A percentile compares a stretch with the other conserved stretches of the same genome.
phyloP scores from a whole-genome alignment of 106 monocot species.

The Dendrobium officinale region DNA sequence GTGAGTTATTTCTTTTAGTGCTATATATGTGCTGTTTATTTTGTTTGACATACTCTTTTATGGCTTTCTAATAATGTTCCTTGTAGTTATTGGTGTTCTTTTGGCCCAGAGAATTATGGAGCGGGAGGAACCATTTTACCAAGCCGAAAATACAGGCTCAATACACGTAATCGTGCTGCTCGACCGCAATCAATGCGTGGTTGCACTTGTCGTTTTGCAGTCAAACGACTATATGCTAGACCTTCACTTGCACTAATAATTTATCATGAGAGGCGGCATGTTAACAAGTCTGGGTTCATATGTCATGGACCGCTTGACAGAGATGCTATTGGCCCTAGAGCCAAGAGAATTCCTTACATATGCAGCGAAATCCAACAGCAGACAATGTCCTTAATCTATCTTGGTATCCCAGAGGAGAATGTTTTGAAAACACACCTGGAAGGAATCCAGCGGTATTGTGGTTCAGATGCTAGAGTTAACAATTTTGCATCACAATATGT shows the following conservation, averaged over 20 bases:
- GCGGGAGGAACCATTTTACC: conserved; percentile 83
- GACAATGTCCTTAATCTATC: conserved; percentile 92
- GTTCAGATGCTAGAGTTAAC: conserved; percentile 47
- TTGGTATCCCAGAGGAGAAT: conserved; percentile 92
- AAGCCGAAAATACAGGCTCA: conserved; percentile 77
- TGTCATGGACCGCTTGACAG: conserved; percentile 95
- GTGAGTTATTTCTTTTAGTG: conserved; percentile 35
- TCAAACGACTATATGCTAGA: conserved; percentile 74
- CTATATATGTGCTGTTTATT: not conserved
- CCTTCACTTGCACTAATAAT: conserved; percentile 80
- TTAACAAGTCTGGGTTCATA: conserved; percentile 87
- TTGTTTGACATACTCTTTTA: not conserved
- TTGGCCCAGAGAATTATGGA: conserved; percentile 97
- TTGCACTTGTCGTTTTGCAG: conserved; percentile 88
- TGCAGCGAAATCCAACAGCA: conserved; percentile 88
- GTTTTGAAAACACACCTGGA: conserved; percentile 85
- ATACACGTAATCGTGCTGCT: conserved; percentile 95
- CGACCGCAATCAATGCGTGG: conserved; percentile 97
- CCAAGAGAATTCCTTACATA: conserved; percentile 80
- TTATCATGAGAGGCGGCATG: conserved; percentile 82
- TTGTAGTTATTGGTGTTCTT: conserved; percentile 94
- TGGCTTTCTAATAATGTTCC: not conserved
- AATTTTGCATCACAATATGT: conserved; percentile 88
- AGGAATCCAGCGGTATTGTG: conserved; percentile 88
- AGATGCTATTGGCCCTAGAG: conserved; percentile 90